phyloP scores from a whole-genome alignment of 2,329 filamentous ascomycete species.

The Ophiostoma perfectum region DNA sequence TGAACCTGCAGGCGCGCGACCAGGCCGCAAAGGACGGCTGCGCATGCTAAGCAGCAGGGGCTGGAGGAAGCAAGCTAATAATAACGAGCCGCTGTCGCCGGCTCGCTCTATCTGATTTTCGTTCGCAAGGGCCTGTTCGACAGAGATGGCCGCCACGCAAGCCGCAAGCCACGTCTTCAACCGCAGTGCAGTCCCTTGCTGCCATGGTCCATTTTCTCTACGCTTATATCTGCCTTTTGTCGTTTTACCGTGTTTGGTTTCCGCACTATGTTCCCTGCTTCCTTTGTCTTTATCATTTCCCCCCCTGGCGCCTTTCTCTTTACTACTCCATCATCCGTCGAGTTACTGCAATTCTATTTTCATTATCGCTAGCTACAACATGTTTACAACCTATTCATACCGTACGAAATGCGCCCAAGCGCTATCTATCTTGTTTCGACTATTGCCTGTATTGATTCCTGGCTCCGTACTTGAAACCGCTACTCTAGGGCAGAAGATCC shows the following conservation, averaged over 20 bases:
- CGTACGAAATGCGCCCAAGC: background rate
- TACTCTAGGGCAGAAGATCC: too few species aligned
- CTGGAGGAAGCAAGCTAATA: background rate
- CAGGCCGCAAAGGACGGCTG: slow-evolving; percentile 82
- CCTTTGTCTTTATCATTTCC: background rate
- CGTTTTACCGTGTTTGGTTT: background rate
- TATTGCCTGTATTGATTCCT: too few species aligned
- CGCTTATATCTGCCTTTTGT: background rate
- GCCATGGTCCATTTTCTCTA: background rate
- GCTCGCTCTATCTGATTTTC: background rate
- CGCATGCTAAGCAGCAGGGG: slow-evolving; percentile 60
- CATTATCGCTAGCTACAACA: background rate
- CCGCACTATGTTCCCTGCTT: background rate
- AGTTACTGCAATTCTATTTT: background rate
- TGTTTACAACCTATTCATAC: background rate
- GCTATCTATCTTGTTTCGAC: too few species aligned
- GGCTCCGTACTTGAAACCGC: too few species aligned
- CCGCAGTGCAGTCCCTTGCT: background rate
- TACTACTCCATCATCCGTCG: background rate
- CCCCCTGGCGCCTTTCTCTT: background rate
- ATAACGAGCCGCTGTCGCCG: background rate
- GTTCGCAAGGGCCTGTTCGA: background rate
- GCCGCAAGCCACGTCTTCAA: too few species aligned
- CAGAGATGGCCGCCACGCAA: too few species aligned
- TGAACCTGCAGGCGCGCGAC: slow-evolving; percentile 70